Evolutionary conservation across 306 rosid species (phyloP), one percentile per base, ranked within the genome.

Genomic region (Astragalus membranaceus): DNA sequence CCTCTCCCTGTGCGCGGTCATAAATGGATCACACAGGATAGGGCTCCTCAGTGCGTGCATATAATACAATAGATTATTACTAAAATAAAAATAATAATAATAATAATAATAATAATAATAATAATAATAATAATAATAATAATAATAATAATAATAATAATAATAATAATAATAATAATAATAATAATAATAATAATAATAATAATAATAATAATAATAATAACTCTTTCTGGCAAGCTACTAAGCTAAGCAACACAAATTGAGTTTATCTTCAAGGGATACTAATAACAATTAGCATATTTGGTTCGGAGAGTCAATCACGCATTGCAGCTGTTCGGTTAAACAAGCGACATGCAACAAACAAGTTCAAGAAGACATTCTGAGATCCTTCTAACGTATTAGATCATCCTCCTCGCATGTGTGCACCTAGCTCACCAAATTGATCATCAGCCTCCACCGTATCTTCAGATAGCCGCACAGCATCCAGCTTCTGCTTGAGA

Each of bases 391-490:
- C 39, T 16, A 33, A 41, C 5, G 5, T n/a, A 49, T 47, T 12
- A 29, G 71, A 75, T 90, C 82, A 94, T 62, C 99, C 97, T 64
- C 99, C 99, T 68, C 97, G 85, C 96, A 94, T 75, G 76, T 91
- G 99, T 10, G 99, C 97, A 74, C 97, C 96, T 7, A 94, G 81
- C 82, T 94, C 99, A 10, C 99, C 99, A 77, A 94, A 94, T 52
- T 91, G 99, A 69, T 94, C 99, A 63, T 87, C 95, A 0, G 97
- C 96, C 77, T 91, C 97, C 9, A 89, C 96, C 0, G 97, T 94
- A 69, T 94, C 97, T 23, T 91, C 97, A 3, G 99, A 91, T 13
- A 88, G 87, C 78, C 97, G 92, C 44, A 94, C 96, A 6, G 96
- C 99, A 61, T 91, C 99, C 52, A 95, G 80, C 82, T 95, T 95